These are phyloP conservation scores for Lagenidium sp. DNA, from an alignment of 352 stramenopile genomes.

Conservation along the genomic window DNA sequence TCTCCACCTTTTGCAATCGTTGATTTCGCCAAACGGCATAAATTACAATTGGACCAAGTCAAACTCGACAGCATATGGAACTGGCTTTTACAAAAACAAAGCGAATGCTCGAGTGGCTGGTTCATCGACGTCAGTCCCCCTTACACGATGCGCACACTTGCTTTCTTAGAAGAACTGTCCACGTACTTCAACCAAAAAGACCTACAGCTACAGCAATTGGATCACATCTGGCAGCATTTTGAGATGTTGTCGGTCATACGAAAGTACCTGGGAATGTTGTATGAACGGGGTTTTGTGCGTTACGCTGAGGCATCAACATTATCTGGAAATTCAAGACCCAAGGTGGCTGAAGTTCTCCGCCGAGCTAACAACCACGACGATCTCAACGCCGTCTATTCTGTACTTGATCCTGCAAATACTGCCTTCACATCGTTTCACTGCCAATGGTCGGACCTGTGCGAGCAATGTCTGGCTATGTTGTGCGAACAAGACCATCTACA, in stretches of 20 bases:
- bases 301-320: slow-evolving; percentile 17
- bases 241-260: slow-evolving; percentile 23
- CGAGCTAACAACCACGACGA: neutral
- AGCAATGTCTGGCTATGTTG: slow-evolving; percentile 27
- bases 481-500: too few species aligned
- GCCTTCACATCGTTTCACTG: slow-evolving; percentile 38
- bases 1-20: slow-evolving; percentile 16
- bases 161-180: slow-evolving; percentile 21
- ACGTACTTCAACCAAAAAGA: slow-evolving; percentile 19
- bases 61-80: slow-evolving; percentile 18
- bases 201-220: slow-evolving; percentile 15
- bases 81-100: slow-evolving; percentile 15
- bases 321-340: too few species aligned
- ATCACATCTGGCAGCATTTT: slow-evolving; percentile 16
- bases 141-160: slow-evolving; percentile 20
- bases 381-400: too few species aligned
- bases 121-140: slow-evolving; percentile 28
- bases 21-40: slow-evolving; percentile 17
- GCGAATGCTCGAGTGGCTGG: neutral
- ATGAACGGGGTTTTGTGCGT: slow-evolving; percentile 16
- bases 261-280: slow-evolving; percentile 28
- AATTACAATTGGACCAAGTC: slow-evolving; percentile 17
- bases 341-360: neutral
- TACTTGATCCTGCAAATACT: too few species aligned
- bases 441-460: slow-evolving; percentile 34